Evolutionary conservation across 805 yeast genomes (phyloP).

Genomic region (Diddensiella santjacobensis): DNA sequence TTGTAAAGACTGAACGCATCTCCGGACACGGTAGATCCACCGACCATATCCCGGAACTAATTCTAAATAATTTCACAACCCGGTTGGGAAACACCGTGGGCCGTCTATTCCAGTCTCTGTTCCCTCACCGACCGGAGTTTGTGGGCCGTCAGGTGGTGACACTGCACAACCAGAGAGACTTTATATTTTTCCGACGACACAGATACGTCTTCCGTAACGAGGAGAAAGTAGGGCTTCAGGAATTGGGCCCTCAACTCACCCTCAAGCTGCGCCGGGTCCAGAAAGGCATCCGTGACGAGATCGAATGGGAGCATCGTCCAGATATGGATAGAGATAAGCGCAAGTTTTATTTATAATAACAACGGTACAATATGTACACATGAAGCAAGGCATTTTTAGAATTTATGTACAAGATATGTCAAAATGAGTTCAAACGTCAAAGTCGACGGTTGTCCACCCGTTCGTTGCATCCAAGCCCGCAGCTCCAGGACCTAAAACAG

Average conservation of each 20-base stretch:
- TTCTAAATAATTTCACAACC: conserved; percentile 88
- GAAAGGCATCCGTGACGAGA: conserved; percentile 85
- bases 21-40: conserved; percentile 90
- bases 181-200: conserved; percentile 90
- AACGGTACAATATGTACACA: too few relatives aligned
- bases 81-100: conserved; percentile 93
- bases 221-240: conserved; percentile 91
- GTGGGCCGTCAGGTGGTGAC: conserved; percentile 96
- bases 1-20: conserved; percentile 69
- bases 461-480: conserved; percentile 7
- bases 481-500: conserved; percentile 19
- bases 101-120: conserved; percentile 81
- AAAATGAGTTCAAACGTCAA: background rate
- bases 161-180: conserved; percentile 94
- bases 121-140: conserved; percentile 90
- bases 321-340: conserved; percentile 96
- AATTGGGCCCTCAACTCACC: conserved; percentile 95
- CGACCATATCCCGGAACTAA: conserved; percentile 84
- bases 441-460: conserved; percentile 7
- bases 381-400: too few relatives aligned
- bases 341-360: conserved; percentile 71
- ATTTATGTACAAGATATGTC: conserved; percentile 5
- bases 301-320: conserved; percentile 94
- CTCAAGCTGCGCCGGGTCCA: conserved; percentile 82
- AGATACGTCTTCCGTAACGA: conserved; percentile 86